These are phyloP conservation scores for Halenospora varia DNA, from an alignment of 495 filamentous ascomycete species.

Conservation along the genomic window DNA sequence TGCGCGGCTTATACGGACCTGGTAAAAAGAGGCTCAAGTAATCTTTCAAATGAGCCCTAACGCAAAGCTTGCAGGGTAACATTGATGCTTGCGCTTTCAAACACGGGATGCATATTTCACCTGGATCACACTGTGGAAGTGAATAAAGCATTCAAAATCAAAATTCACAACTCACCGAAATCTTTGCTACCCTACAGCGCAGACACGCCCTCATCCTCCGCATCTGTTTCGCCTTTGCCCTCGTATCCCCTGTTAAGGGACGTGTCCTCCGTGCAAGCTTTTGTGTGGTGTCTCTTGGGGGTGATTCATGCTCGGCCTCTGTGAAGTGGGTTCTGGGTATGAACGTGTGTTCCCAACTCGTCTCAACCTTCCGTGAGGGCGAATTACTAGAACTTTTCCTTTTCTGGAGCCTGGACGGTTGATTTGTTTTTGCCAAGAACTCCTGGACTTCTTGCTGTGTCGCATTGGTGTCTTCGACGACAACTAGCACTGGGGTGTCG, in stretches of 20 bases:
- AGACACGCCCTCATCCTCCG: not conserved
- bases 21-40: not conserved
- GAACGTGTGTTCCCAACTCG: not conserved
- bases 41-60: not conserved
- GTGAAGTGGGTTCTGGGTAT: not conserved
- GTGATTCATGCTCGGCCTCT: not conserved
- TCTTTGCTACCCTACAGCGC: not conserved
- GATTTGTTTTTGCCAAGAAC: not conserved
- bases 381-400: not conserved
- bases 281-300: not conserved
- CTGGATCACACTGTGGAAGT: not conserved
- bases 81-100: not conserved
- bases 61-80: not conserved
- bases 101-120: not conserved
- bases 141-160: not conserved
- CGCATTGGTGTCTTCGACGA: not conserved
- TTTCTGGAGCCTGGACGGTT: not conserved
- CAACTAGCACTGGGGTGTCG: not conserved
- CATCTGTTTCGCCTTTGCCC: not conserved
- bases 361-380: not conserved
- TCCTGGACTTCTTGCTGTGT: not conserved
- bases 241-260: not conserved
- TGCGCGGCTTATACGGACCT: not conserved
- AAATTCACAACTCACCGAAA: not conserved
- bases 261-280: not conserved